Evolutionary conservation across 78 protist species (phyloP), one percentile per base, ranked within the genome.

Genomic region (Dictyostelium capitatum): DNA sequence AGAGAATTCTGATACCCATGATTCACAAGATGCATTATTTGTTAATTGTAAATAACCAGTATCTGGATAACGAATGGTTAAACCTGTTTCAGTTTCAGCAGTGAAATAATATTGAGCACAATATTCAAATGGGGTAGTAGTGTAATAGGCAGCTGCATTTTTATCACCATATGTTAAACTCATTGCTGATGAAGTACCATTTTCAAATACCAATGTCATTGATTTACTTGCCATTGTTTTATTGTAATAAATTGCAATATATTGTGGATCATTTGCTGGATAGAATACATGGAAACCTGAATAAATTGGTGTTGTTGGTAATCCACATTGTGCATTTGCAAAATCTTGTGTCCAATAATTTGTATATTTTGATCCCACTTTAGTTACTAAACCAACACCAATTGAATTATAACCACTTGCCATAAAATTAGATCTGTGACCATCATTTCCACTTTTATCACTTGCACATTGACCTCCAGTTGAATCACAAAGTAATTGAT

Each of bases 221-320:
- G 48, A 30, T 43, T 32, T 20, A 19, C 53, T 25, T 6, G 53
- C 6, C 37, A n/a, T 19, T 19, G 48, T 43, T 20, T 32, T 20
- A 19, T 43, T 43, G 20, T 72, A 72, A 47, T 32, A 72, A 14
- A 30, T 46, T 20, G 43, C 25, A 46, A 43, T 43, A n/a, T 41
- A 43, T 20, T 25, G 30, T 43, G 57, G 48, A 20, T 46, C 43
- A 4, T 20, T 7, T 1, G 51, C 25, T 6, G 4, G 10, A 15
- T 43, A 23, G 32, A 72, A 72, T 3, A 53, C 20, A 43, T 72
- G 79, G 28, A 15, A 72, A 9, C 28, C 79, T 3, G 48, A 46
- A 20, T 72, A 46, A 20, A 72, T 72, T 15, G 79, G 79, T 9
- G 79, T 72, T 8, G 37, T n/a, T 72, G 79, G 79, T 9, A 72